Percentiles rank a stretch among this genome's conserved stretches.
Conservation (phyloP, 1,284 basidiomycete genomes). For the Psilocybe mexicana region DNA sequence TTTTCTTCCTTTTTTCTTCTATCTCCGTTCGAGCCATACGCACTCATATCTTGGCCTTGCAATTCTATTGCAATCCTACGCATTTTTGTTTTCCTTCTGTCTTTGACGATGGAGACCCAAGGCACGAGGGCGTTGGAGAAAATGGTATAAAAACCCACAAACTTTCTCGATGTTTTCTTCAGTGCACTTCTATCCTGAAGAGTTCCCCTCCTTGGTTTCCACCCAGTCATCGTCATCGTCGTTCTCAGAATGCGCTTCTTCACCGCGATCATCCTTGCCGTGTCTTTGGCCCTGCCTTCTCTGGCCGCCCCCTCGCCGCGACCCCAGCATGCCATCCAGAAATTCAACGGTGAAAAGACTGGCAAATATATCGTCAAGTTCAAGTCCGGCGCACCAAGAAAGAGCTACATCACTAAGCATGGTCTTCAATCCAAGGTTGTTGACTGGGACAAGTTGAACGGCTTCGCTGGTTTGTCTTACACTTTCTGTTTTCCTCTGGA, state of each 20-base stretch:
- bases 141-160: neutral
- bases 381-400: conserved; percentile 48
- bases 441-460: conserved; percentile 44
- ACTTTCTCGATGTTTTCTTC: neutral
- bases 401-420: conserved; percentile 24
- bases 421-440: conserved; percentile 36
- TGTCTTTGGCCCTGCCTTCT: conserved; percentile 11
- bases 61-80: neutral
- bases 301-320: conserved; percentile 16
- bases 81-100: neutral
- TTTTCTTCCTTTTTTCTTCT: neutral
- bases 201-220: neutral
- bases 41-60: neutral
- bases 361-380: conserved; percentile 61
- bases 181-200: conserved; percentile 3
- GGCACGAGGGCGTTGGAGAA: neutral
- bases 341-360: conserved; percentile 25
- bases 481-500: neutral
- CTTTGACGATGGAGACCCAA: neutral
- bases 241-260: conserved; percentile 4
- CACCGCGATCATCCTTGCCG: conserved; percentile 7
- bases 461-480: conserved; percentile 54
- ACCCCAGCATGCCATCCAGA: conserved; percentile 23
- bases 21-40: conserved; percentile 1
- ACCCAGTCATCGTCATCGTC: neutral